Base-by-base conservation (phyloP, 78 protist genomes). In the Creolimax fragrantissima region DNA sequence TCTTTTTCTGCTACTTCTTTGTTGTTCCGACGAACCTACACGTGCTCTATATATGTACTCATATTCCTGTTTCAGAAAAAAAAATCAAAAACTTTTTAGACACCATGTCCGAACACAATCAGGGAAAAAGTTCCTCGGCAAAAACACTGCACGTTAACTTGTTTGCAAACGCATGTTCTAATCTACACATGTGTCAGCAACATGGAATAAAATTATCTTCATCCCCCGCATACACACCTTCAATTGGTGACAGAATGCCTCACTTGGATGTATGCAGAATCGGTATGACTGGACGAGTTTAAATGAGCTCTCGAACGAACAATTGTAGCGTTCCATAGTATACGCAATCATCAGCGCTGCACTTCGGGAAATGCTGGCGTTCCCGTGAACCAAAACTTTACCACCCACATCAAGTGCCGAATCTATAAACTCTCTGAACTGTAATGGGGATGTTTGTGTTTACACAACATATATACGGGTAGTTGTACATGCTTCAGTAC, bases 221-320 rank as follows among this genome's bases (percentile, higher is more conserved):
- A 58, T 24, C 11, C 74, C 11, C 24, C 39, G 74, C 74, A 58
- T 58, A 84, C 89, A 7, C 35, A 88, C 90, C 90, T 5, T 3
- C 32, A 88, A 36, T 44, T 88, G 90, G 17, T 35, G 3, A 39
- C 7, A 41, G 90, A 88, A 88, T 5, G 66, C 90, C 44, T 88
- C 90, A 37, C 43, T 88, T 37, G 90, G 90, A 36, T 41, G 39
- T 41, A 88, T 43, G 90, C 90, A 88, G 90, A 88, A 88, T n/a
- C 90, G 7, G 41, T 44, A 11, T 24, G 32, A 4, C 90, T 88
- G 90, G 41, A 88, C 44, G 58, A 88, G 7, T 45, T 35, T 41
- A 5, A 11, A 88, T 39, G 66, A 39, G 58, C 45, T 67, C 6
- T 83, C 86, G 35, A 35, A 83, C 7, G 42, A 6, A 4, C 39